Evolutionary conservation across 73 alveolate genomes (phyloP), one percentile per base, ranked within the genome.

Genomic region (Paramecium primaurelia): DNA sequence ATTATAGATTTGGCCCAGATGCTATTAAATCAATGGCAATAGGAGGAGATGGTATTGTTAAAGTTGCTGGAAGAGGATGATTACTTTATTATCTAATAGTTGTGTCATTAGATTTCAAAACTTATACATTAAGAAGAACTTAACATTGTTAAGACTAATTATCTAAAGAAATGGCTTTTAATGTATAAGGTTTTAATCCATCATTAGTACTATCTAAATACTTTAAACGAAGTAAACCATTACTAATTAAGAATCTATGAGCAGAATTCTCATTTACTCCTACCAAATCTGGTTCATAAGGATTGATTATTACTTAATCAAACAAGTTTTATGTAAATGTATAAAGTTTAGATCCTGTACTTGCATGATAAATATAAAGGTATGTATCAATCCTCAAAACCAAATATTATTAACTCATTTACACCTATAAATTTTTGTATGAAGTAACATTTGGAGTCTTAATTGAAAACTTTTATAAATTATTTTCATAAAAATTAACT

Each of bases 201-300:
- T 73, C 87, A 36, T 36, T 36, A 12, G 9, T 2, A 32, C 75
- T 18, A 47, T 28, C 91, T 10, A 44, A 1, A 40, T 45, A 20
- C 8, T 18, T 40, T 12, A 45, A 40, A 30, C 71, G 34, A 40
- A 80, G 45, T 16, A 45, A 44, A 12, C 91, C 91, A 80, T 80
- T 36, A 20, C 75, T 80, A 3, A 80, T 45, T 22, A 45, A 25
- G 73, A 44, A 80, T 80, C 91, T 80, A 22, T 42, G 47, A 45
- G 91, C 49, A 32, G 71, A 22, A 80, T 45, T 38, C 28, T 42
- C 49, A 28, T 47, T 80, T 22, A 80, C 47, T 45, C 91, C 91
- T 26, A 73, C 60, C 40, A 73, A 73, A 73, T 73, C 87, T 3
- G 87, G 87, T 73, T 73, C 87, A 38, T 73, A 73, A 16, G 87